Evolutionary conservation across 768 basidiomycete species (phyloP).

Genomic region (Cyathus striatus): DNA sequence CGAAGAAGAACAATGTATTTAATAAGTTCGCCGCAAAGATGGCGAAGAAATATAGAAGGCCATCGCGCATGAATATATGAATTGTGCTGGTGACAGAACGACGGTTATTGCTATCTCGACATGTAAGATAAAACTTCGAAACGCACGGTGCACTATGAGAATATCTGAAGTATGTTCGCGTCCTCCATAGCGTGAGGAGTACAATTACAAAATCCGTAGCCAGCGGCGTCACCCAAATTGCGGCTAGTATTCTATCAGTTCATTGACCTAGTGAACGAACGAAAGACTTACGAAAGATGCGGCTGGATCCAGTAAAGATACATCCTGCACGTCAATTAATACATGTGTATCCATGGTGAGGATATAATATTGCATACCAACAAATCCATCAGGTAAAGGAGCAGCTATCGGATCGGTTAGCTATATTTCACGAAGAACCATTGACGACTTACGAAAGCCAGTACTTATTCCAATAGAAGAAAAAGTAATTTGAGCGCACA

Average conservation of each 20-base stretch:
- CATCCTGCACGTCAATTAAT: constrained; percentile 1
- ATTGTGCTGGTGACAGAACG: constrained; percentile 6
- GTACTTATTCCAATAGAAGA: not conserved
- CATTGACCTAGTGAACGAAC: not conserved
- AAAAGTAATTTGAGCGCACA: not conserved
- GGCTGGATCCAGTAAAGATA: not conserved
- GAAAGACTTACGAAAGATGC: constrained; percentile 6
- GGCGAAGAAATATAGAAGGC: constrained; percentile 10
- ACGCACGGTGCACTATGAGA: constrained; percentile 3
- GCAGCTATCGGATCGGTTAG: not conserved
- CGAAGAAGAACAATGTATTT: constrained; percentile 13
- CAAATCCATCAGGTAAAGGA: not conserved
- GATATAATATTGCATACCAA: not conserved
- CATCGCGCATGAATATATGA: constrained; percentile 12
- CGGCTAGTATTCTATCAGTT: constrained; percentile 3
- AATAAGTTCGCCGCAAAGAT: constrained; percentile 13
- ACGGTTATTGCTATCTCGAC: not conserved
- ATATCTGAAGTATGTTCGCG: constrained; percentile 5
- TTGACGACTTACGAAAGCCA: not conserved
- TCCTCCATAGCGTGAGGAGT: constrained; percentile 13
- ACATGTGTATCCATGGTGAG: too few species aligned
- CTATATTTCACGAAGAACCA: not conserved
- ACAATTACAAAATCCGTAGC: constrained; percentile 11
- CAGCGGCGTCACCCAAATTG: constrained; percentile 13
- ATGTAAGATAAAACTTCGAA: not conserved